Base-by-base conservation (phyloP, 2,329 filamentous ascomycete species). In the Ascochyta clinopodiicola region DNA sequence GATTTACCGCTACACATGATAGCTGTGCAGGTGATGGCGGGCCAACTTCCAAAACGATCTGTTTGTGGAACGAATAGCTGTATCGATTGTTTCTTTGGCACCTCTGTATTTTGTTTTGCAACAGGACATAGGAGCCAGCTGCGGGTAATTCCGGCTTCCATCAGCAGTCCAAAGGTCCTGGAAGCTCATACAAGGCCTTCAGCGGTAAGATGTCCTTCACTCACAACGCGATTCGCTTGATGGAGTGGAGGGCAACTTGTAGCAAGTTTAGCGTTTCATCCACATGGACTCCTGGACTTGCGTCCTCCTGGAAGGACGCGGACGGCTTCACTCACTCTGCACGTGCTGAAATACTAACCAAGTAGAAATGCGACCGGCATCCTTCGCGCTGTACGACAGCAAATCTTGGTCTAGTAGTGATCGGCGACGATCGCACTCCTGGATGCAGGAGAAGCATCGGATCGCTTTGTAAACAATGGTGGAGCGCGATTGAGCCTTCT, bases 401-500 rank as follows among this genome's bases (percentile, higher is more conserved):
- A 62, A 63, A 68, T 68, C 62, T 60, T 56, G 40, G 61, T 61
- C 53, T 50, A 68, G 67, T 60, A 59, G 51, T 63, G 64, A 66
- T 62, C 60, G 46, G 51, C 60, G 59, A 52, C 57, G 66, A 73
- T 71, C 68, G 49, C 44, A 38, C 54, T 56, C 57, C 53, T 57
- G 54, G 58, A 60, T 56, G 44, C 54, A 60, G 48, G 53, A 59
- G 48, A 46, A 59, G 59, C 50, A 42, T 68, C 47, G 60, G 60
- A 55, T 58, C 52, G 47, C 51, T 45, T 25, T 34, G 48, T 57
- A 45, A 54, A 47, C 36, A 69, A 57, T 70, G 66, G 66, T 71
- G 66, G 67, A 70, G 67, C 56, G 66, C 57, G 66, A 68, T 65
- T 54, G 63, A 59, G 57, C 57, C 56, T 46, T 60, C 60, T 67